These are phyloP conservation scores for Thalassiosira livingstoniorum DNA, from an alignment of 352 stramenopile genomes.

Conservation along the genomic window DNA sequence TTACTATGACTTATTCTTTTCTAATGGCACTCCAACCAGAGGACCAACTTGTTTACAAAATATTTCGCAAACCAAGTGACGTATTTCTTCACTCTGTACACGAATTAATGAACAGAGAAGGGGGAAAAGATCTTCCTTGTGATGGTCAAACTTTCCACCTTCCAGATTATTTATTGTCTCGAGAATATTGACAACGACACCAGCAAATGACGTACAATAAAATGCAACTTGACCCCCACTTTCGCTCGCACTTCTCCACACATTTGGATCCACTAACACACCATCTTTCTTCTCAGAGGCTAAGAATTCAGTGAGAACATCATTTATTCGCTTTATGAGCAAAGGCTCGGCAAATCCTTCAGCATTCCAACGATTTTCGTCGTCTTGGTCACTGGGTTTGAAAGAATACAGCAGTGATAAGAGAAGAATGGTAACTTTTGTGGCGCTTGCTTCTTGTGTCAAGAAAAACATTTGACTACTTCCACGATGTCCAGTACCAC, in stretches of 20 bases:
- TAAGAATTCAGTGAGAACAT: slow-evolving; percentile 80
- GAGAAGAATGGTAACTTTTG: slow-evolving; percentile 72
- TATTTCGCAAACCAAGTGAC: slow-evolving; percentile 75
- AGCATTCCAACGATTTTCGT: slow-evolving; percentile 57
- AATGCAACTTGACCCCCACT: slow-evolving; percentile 81
- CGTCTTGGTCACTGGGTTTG: slow-evolving; percentile 17
- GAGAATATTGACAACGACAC: slow-evolving; percentile 80
- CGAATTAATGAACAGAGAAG: slow-evolving; percentile 76
- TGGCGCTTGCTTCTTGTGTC: slow-evolving; percentile 83
- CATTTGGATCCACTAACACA: slow-evolving; percentile 77
- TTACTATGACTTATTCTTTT: no score
- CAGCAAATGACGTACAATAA: slow-evolving; percentile 84
- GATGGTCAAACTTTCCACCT: slow-evolving; percentile 67
- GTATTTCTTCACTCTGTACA: slow-evolving; percentile 83
- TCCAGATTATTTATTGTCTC: slow-evolving; percentile 71
- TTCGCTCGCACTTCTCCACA: slow-evolving; percentile 81
- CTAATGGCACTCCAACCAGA: slow-evolving; percentile 44
- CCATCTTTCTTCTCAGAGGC: slow-evolving; percentile 78
- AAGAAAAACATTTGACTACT: slow-evolving; percentile 86
- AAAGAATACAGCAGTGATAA: slow-evolving; percentile 73
- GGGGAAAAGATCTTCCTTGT: slow-evolving; percentile 74
- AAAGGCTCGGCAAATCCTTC: slow-evolving; percentile 76
- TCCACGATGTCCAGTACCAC: slow-evolving; percentile 68
- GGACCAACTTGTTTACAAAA: slow-evolving; percentile 74
- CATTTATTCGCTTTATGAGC: slow-evolving; percentile 72